These are phyloP conservation scores for Zizania palustris DNA, from an alignment of 202 grass and related monocot genomes.

Conservation along the genomic window DNA sequence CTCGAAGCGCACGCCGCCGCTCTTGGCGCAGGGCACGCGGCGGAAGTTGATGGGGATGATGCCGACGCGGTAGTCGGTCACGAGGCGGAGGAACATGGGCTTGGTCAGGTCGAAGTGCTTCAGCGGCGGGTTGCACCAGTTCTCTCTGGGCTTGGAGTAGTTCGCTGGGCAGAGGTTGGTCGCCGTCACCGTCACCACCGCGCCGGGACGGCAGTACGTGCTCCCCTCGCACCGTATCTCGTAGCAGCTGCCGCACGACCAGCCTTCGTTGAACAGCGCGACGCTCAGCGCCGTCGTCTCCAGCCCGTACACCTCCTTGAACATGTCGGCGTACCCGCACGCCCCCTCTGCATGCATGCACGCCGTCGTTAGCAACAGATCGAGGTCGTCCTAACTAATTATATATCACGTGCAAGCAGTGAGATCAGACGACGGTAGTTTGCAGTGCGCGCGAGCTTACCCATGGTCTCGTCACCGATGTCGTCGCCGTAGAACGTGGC, in stretches of 20 bases:
- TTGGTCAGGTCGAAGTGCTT: conserved; percentile 55
- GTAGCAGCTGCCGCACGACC: conserved; percentile 47
- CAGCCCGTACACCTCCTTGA: conserved; percentile 47
- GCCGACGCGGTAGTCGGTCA: conserved; percentile 43
- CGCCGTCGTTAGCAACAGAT: background rate
- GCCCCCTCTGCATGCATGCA: conserved; percentile 29
- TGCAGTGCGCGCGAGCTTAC: conserved; percentile 6
- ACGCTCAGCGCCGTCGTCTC: conserved; percentile 53
- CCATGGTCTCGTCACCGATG: conserved; percentile 44
- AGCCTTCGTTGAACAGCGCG: conserved; percentile 48
- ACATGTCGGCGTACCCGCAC: conserved; percentile 51
- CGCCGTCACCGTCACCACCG: conserved; percentile 12
- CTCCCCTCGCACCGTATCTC: conserved; percentile 33
- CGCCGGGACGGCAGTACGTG: background rate
- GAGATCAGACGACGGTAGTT: too few relatives aligned
- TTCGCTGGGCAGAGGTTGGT: conserved; percentile 54
- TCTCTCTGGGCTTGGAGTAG: conserved; percentile 43
- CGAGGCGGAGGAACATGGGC: conserved; percentile 39
- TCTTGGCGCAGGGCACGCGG: conserved; percentile 35
- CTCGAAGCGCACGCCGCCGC: conserved; percentile 50
- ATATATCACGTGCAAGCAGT: background rate
- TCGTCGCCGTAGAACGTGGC: conserved; percentile 53
- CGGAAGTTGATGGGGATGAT: conserved; percentile 48
- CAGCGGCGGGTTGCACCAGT: conserved; percentile 62
- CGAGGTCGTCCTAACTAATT: background rate